Evolutionary conservation across 257 asterid genomes (phyloP), one percentile per base, ranked within the genome.

Genomic region (Paulownia fortunei): DNA sequence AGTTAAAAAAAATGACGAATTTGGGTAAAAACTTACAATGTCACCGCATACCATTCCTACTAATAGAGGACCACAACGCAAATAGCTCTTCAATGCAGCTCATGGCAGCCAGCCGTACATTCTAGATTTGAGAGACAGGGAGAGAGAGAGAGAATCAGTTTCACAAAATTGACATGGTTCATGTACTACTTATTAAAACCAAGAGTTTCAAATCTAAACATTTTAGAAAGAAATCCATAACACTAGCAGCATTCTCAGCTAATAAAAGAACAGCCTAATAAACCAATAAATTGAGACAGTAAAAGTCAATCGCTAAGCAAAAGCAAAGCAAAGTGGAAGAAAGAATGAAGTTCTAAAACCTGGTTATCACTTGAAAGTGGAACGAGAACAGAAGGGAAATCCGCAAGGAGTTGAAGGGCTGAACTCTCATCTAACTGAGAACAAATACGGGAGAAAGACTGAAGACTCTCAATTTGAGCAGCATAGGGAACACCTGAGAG

Each of bases 401-500:
- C 87, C 27, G 82, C 76, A 27, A 90, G 83, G 73, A 93, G 83
- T 79, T 90, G 83, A 51, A 70, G 73, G 42, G 87, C 79, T 56
- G 81, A 80, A 77, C 83, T 81, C 66, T 88, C 92, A 44, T 93
- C 92, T 64, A 79, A 76, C 69, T 85, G 89, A 69, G 90, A 73
- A 75, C 93, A 93, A 69, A 90, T 83, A 76, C 76, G 75, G 26
- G 91, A 47, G 76, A 92, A 84, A 74, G 82, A 78, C 55, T 61
- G 92, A 81, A 96, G 98, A 73, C 93, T 83, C 85, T 84, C 92
- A 70, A 84, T 84, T 83, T 91, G 98, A 76, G 87, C 87, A 65
- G 86, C 82, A 75, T 51, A 52, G 62, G 92, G 84, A 84, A 83
- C 73, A 16, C 94, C 99, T 93, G 92, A 72, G 79, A 85, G 51